These are phyloP conservation scores for Fusarium multiceps DNA, from an alignment of 2,329 filamentous ascomycete species.

Conservation along the genomic window DNA sequence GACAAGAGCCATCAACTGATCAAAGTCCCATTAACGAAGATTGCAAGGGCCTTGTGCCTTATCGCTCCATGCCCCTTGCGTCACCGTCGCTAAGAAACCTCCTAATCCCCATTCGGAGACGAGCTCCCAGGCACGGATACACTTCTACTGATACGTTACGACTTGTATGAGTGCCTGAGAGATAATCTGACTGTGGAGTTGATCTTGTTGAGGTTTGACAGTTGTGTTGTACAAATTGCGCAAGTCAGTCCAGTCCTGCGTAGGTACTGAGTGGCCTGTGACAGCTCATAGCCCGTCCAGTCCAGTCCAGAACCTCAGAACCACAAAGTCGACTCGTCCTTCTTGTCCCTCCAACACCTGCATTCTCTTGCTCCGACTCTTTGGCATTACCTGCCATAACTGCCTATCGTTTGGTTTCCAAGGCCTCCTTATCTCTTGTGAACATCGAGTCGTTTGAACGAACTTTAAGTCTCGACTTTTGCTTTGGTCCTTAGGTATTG, in stretches of 20 bases:
- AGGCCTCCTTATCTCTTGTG: background rate
- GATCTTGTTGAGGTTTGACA: conserved; percentile 17
- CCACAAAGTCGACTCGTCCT: conserved; percentile 12
- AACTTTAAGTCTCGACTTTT: conserved; percentile 1
- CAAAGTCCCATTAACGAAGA: conserved; percentile 3
- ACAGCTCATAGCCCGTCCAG: conserved; percentile 19
- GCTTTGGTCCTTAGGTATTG: background rate
- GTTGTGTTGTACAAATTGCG: conserved; percentile 14
- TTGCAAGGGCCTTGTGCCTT: conserved; percentile 8
- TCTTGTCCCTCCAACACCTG: conserved; percentile 20
- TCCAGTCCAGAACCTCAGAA: conserved; percentile 19
- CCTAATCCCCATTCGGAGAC: conserved; percentile 35
- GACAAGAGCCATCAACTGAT: conserved; percentile 33
- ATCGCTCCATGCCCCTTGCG: conserved; percentile 29
- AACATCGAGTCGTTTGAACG: background rate
- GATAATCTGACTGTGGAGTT: conserved; percentile 15
- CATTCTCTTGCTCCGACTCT: background rate
- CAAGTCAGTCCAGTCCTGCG: conserved; percentile 1
- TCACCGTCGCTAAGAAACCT: conserved; percentile 29
- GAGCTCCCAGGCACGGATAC: conserved; percentile 20
- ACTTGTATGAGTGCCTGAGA: conserved; percentile 3
- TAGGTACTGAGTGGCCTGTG: conserved; percentile 25
- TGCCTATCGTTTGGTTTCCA: background rate
- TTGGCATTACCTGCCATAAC: background rate
- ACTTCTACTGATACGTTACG: conserved; percentile 25